phyloP scores from a whole-genome alignment of 306 rosid species.

The Sphenostylis stenocarpa region DNA sequence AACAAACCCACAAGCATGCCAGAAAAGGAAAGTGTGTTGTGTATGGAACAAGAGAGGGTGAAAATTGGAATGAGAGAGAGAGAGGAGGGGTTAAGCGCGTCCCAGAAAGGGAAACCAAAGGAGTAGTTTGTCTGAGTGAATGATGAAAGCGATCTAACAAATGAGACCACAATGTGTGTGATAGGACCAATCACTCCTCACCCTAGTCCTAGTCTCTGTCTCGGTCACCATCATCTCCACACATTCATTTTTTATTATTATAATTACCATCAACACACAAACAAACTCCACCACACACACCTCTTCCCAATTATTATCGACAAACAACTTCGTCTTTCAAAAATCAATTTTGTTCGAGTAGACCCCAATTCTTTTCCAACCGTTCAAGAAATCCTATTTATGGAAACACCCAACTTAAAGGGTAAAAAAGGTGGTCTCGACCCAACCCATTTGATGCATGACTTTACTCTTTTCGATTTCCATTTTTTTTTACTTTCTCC shows the following conservation, averaged over 20 bases:
- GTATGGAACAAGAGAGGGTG: slow-evolving; percentile 18
- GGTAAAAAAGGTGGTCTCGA: slow-evolving; percentile 28
- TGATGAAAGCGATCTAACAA: slow-evolving; percentile 61
- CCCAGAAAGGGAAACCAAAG: slow-evolving; percentile 56
- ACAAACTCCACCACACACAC: slow-evolving; percentile 20
- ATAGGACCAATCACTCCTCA: slow-evolving; percentile 36
- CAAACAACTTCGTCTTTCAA: background rate
- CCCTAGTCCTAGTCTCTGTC: slow-evolving; percentile 49
- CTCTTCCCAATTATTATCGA: slow-evolving; percentile 7
- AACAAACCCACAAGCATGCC: slow-evolving; percentile 37
- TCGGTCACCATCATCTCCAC: slow-evolving; percentile 10
- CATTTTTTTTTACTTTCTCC: slow-evolving; percentile 21
- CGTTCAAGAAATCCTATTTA: slow-evolving; percentile 46
- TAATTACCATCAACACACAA: background rate
- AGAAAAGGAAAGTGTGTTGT: slow-evolving; percentile 39
- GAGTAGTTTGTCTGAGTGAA: slow-evolving; percentile 48
- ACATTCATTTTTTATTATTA: background rate
- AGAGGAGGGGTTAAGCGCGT: slow-evolving; percentile 11
- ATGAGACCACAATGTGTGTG: slow-evolving; percentile 19
- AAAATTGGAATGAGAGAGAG: slow-evolving; percentile 12
- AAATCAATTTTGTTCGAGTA: background rate
- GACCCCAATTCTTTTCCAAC: slow-evolving; percentile 39
- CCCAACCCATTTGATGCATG: slow-evolving; percentile 17
- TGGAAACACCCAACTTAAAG: slow-evolving; percentile 44
- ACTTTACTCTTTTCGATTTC: slow-evolving; percentile 38